Evolutionary conservation across 768 basidiomycete genomes (phyloP).

Genomic region (Tricholoma sp.): DNA sequence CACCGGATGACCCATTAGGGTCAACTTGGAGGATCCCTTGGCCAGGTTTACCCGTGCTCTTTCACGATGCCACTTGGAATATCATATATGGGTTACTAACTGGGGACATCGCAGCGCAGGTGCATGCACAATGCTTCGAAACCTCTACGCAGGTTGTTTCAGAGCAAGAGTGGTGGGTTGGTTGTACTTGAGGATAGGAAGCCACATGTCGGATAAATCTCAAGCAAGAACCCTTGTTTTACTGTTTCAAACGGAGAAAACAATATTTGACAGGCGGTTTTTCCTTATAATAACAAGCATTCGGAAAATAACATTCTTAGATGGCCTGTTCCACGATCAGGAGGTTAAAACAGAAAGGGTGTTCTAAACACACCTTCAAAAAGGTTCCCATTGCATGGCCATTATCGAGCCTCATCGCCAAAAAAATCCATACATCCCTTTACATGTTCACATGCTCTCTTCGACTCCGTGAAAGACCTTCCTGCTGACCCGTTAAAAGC

Average conservation of each 20-base stretch:
- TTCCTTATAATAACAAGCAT: not conserved
- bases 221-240: not conserved
- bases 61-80: not conserved
- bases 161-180: not conserved
- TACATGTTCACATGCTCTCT: not conserved
- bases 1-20: too few species aligned
- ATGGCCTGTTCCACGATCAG: not conserved
- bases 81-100: not conserved
- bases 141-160: not conserved
- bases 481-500: not conserved
- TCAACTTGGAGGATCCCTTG: not conserved
- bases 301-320: not conserved
- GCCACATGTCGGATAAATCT: not conserved
- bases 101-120: not conserved
- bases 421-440: not conserved
- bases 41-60: not conserved
- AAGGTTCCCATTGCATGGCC: not conserved
- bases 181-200: not conserved
- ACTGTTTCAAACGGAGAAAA: not conserved
- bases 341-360: not conserved
- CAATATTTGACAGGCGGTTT: not conserved
- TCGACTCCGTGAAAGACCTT: not conserved
- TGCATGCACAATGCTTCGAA: not conserved
- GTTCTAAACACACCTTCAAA: not conserved
- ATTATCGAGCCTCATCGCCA: not conserved